Conservation (phyloP, 2,329 filamentous ascomycete species). For the Microdochium bolleyi region DNA sequence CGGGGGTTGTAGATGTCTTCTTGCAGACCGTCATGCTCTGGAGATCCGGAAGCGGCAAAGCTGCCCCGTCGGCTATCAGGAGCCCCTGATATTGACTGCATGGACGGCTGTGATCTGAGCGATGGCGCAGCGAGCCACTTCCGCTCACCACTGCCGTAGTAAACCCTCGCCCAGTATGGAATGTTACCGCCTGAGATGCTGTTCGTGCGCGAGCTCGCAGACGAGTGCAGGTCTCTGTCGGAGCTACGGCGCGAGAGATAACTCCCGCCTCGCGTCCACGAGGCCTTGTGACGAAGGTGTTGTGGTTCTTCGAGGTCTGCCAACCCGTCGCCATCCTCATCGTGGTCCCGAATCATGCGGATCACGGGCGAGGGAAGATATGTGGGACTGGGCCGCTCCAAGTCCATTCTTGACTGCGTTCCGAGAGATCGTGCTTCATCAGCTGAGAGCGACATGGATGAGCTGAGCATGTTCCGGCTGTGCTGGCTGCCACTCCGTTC, state of each 20-base stretch:
- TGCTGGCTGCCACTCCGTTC: constrained; percentile 41
- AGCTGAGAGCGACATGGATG: constrained; percentile 37
- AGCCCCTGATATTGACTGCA: constrained; percentile 25
- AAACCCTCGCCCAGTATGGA: constrained; percentile 52
- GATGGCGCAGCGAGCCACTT: constrained; percentile 41
- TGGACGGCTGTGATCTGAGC: constrained; percentile 26
- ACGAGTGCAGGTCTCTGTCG: constrained; percentile 45
- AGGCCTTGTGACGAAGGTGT: constrained; percentile 34
- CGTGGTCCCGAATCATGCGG: constrained; percentile 47
- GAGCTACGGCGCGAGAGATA: constrained; percentile 41
- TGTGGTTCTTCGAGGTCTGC: constrained; percentile 48
- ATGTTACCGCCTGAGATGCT: constrained; percentile 36
- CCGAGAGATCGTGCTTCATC: constrained; percentile 29
- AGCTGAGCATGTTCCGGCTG: constrained; percentile 47
- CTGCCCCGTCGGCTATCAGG: constrained; percentile 38
- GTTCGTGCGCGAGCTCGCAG: constrained; percentile 36
- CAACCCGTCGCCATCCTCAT: constrained; percentile 57
- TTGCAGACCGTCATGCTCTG: constrained; percentile 39
- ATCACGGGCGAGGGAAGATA: constrained; percentile 16
- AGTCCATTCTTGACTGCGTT: constrained; percentile 29
- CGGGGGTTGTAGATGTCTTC: constrained; percentile 19
- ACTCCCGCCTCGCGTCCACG: constrained; percentile 42
- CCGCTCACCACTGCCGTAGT: constrained; percentile 61
- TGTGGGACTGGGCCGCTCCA: constrained; percentile 38
- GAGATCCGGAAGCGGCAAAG: constrained; percentile 35